Evolutionary conservation across 208 protist genomes (phyloP), one percentile per base, ranked within the genome.

Genomic region (Zelonia costaricensis): DNA sequence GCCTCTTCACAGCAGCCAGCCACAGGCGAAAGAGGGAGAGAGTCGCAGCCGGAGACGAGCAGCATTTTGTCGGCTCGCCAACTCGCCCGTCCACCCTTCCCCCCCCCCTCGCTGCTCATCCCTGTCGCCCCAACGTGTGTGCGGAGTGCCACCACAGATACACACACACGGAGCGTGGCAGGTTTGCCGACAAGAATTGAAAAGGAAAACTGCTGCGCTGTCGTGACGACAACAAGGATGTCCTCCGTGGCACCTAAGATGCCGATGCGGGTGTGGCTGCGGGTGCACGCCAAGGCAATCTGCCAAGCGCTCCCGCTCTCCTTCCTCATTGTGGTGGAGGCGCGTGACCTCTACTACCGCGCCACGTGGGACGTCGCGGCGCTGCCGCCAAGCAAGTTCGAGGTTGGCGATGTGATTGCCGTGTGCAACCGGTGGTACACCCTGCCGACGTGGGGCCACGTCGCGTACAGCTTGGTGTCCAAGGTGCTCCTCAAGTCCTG

Each of bases 401-500:
- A 66, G 16, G 85, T 84, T 25, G 90, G 90, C 9, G 90, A 96
- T 70, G 82, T 93, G n/a, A 47, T 96, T 35, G 67, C 77, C 27
- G 69, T 96, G 43, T 88, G 84, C 72, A 96, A 96, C 51, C 84
- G 90, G 5, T 96, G 90, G 87, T 94, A 94, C 78, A 88, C 82
- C 27, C 75, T 96, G 40, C 86, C 90, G 10, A 80, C 84, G 22
- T 92, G 77, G 78, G 40, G 64, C 36, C 90, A 96, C 39, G 57
- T 78, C 30, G 15, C 84, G 33, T 93, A 93, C 74, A 92, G 83
- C 60, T 63, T 88, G 39, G 25, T 89, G 18, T 89, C 79, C 31
- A 96, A 96, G 71, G 78, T 84, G 28, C 69, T 93, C 16, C 58
- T 93, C n/a, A 96, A 93, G 74, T 88, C 83, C 0, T 71, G 69